These are phyloP conservation scores for Calonectria honghensis DNA, from an alignment of 2,329 filamentous ascomycete genomes.

Conservation along the genomic window DNA sequence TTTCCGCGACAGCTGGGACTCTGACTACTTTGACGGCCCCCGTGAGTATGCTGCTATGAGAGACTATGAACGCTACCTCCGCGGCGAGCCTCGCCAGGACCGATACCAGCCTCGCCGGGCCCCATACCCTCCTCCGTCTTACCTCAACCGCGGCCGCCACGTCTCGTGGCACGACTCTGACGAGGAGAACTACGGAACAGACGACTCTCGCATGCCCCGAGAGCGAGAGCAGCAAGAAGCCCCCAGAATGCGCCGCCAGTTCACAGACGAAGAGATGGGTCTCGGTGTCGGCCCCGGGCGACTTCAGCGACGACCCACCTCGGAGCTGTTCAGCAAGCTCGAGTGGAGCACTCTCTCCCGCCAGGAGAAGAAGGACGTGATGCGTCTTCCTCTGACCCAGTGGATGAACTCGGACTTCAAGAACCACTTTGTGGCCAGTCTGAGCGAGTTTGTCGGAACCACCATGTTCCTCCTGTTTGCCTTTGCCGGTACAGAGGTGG, in stretches of 20 bases:
- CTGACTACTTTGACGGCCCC: conserved; percentile 42
- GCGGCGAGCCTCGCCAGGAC: conserved; percentile 48
- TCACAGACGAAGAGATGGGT: conserved; percentile 52
- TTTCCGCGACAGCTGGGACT: conserved; percentile 52
- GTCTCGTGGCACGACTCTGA: conserved; percentile 50
- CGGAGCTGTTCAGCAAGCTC: conserved; percentile 51
- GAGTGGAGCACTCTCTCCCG: conserved; percentile 63
- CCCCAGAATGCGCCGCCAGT: conserved; percentile 39
- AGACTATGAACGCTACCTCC: conserved; percentile 54
- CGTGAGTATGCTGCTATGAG: conserved; percentile 48
- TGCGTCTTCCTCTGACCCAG: conserved; percentile 65
- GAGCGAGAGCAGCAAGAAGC: conserved; percentile 40
- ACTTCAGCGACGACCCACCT: conserved; percentile 39
- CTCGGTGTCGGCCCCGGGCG: not conserved
- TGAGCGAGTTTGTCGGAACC: conserved; percentile 65
- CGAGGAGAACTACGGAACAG: conserved; percentile 48
- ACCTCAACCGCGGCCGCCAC: conserved; percentile 47
- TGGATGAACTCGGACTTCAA: conserved; percentile 69
- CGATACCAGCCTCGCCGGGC: conserved; percentile 50
- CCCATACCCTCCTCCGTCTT: conserved; percentile 52
- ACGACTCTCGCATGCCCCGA: conserved; percentile 45
- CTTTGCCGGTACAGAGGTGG: conserved; percentile 64
- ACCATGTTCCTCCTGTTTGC: conserved; percentile 67
- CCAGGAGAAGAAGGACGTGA: conserved; percentile 64
- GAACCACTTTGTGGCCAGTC: conserved; percentile 63